A percentile compares a stretch with the other conserved stretches of the same genome.
Evolutionary conservation across 192 early-diverging fungal genomes (phyloP).

Genomic region (Backusella westeae): DNA sequence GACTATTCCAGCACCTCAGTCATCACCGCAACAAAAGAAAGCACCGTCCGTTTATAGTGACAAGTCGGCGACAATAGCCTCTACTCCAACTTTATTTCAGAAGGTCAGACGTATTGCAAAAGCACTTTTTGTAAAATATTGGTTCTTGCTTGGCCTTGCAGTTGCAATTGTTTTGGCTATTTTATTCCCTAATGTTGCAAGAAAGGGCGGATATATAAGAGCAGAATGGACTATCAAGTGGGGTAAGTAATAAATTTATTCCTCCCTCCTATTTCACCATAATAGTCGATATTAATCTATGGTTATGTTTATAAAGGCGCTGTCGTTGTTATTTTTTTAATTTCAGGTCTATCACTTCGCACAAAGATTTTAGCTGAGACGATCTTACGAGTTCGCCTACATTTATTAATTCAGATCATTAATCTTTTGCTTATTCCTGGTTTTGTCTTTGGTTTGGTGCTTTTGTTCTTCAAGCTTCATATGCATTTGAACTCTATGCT

Average conservation of each 20-base stretch:
- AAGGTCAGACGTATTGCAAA: not conserved
- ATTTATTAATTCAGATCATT: slow-evolving; percentile 61
- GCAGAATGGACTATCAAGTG: slow-evolving; percentile 69
- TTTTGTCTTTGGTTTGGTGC: slow-evolving; percentile 55
- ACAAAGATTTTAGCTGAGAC: slow-evolving; percentile 31
- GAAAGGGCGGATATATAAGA: slow-evolving; percentile 46
- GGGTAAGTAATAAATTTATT: slow-evolving; percentile 30
- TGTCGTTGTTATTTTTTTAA: slow-evolving; percentile 40
- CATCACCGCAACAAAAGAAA: not conserved
- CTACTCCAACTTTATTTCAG: not conserved
- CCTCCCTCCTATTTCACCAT: not conserved
- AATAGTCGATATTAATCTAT: not conserved
- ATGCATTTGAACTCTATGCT: slow-evolving; percentile 50
- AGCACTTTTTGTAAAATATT: slow-evolving; percentile 20
- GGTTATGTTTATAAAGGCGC: slow-evolving; percentile 25
- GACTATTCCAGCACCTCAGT: slow-evolving; percentile 2
- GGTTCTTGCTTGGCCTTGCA: slow-evolving; percentile 66
- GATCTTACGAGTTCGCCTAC: slow-evolving; percentile 44
- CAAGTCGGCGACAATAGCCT: slow-evolving; percentile 7
- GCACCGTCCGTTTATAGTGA: not conserved
- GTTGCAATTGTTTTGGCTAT: slow-evolving; percentile 61
- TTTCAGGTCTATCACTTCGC: slow-evolving; percentile 36
- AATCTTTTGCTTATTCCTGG: slow-evolving; percentile 59
- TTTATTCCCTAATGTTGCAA: slow-evolving; percentile 57
- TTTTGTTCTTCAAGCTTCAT: slow-evolving; percentile 47